Conservation (phyloP, 352 stramenopile species). For the Pythium pyrilobum region DNA sequence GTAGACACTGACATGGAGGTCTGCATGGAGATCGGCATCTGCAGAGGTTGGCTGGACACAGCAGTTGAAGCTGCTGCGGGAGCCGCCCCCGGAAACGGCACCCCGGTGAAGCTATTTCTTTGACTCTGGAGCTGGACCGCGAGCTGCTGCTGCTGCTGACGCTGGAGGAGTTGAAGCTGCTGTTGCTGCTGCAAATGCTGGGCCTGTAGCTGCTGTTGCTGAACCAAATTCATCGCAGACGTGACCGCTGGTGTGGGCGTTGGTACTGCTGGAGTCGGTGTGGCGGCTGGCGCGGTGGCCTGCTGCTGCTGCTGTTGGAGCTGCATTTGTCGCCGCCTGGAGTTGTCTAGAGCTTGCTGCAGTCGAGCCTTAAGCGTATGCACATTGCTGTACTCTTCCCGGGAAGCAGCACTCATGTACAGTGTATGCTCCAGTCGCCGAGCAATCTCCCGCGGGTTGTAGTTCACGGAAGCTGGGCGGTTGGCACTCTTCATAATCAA, state of each 20-base stretch:
- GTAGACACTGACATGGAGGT: conserved; percentile 10
- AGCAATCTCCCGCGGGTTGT: conserved; percentile 85
- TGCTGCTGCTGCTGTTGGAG: conserved; percentile 53
- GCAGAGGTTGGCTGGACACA: conserved; percentile 30
- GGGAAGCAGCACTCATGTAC: conserved; percentile 81
- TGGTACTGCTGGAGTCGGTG: conserved; percentile 52
- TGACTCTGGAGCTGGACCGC: conserved; percentile 67
- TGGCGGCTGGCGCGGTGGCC: conserved; percentile 54
- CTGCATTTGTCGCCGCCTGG: conserved; percentile 64
- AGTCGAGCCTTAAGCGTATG: conserved; percentile 79
- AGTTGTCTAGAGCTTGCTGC: conserved; percentile 84
- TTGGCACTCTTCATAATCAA: conserved; percentile 90
- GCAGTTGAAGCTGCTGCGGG: conserved; percentile 9
- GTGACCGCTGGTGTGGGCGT: background rate
- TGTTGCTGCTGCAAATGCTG: conserved; percentile 23
- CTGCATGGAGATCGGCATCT: conserved; percentile 48
- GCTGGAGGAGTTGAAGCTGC: conserved; percentile 23
- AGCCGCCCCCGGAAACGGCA: conserved; percentile 41
- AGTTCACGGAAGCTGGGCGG: conserved; percentile 79
- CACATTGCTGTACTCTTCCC: conserved; percentile 86
- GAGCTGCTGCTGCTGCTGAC: conserved; percentile 68
- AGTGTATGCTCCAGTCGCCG: conserved; percentile 78
- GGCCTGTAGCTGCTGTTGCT: conserved; percentile 21
- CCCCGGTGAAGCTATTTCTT: conserved; percentile 53
- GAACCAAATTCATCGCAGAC: conserved; percentile 11